Evolutionary conservation across 805 yeast species (phyloP).

Genomic region (Ogataea degrootiae): DNA sequence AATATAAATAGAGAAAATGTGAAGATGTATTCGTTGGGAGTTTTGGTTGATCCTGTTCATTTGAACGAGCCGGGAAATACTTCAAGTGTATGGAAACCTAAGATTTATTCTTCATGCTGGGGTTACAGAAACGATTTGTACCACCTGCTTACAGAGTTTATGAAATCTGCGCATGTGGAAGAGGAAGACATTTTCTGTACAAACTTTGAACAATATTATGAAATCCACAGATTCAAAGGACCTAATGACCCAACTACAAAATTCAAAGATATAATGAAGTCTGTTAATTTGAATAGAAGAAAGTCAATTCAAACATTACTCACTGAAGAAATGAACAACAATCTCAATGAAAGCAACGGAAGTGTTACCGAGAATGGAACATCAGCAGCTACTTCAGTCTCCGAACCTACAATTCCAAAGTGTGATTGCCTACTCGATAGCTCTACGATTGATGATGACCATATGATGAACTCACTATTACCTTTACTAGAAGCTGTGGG

Average conservation of each 20-base stretch:
- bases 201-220: slow-evolving; percentile 23
- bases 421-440: slow-evolving; percentile 3
- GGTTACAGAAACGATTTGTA: slow-evolving; percentile 36
- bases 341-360: slow-evolving; percentile 10
- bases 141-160: slow-evolving; percentile 26
- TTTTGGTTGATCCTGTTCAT: slow-evolving; percentile 44
- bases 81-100: slow-evolving; percentile 35
- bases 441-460: slow-evolving; percentile 25
- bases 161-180: slow-evolving; percentile 14
- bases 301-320: slow-evolving; percentile 20
- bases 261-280: slow-evolving; percentile 20
- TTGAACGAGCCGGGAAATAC: slow-evolving; percentile 5
- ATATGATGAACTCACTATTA: slow-evolving; percentile 44
- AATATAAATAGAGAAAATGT: slow-evolving; percentile 39
- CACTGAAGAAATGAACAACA: slow-evolving; percentile 13
- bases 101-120: slow-evolving; percentile 38
- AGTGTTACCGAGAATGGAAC: slow-evolving; percentile 8
- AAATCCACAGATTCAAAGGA: slow-evolving; percentile 27
- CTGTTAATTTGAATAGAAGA: slow-evolving; percentile 16
- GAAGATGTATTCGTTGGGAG: slow-evolving; percentile 61
- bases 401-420: slow-evolving; percentile 13
- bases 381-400: slow-evolving; percentile 15
- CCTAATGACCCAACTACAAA: slow-evolving; percentile 24
- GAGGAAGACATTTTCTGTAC: slow-evolving; percentile 16
- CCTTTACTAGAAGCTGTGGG: slow-evolving; percentile 49